Percentiles rank a stretch among this genome's conserved stretches.
Conservation (phyloP, 2,329 filamentous ascomycete species). For the Colletotrichum paranaense region DNA sequence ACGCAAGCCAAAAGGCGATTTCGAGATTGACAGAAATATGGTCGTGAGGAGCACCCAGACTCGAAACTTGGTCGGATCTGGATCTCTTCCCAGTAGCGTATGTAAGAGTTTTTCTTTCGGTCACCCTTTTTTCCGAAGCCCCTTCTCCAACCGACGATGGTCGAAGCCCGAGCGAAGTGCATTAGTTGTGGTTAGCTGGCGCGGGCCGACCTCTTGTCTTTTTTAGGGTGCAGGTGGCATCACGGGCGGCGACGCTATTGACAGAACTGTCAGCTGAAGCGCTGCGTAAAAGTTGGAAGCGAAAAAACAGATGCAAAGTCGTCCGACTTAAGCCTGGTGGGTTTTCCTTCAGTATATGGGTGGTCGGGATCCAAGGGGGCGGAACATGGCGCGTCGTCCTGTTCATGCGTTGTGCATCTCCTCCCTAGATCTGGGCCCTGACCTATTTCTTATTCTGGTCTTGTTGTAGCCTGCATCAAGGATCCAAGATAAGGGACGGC, state of each 20-base stretch:
- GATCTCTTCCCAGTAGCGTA: neutral
- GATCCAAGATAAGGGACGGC: neutral
- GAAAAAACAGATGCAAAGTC: neutral
- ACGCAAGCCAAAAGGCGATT: neutral
- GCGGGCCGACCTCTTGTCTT: neutral
- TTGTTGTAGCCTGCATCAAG: no score
- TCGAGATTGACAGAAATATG: neutral
- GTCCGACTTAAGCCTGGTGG: neutral
- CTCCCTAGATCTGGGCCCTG: neutral
- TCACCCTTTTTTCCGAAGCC: neutral
- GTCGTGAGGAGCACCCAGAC: neutral
- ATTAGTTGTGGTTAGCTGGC: neutral
- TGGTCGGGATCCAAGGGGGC: neutral
- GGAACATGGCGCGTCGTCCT: neutral
- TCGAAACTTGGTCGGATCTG: neutral
- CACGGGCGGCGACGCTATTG: constrained; percentile 28
- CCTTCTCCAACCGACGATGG: neutral
- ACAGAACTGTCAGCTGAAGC: constrained; percentile 3
- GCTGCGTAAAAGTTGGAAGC: neutral
- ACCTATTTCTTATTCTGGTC: neutral
- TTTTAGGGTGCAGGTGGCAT: neutral
- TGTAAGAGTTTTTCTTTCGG: neutral
- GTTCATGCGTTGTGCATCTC: neutral
- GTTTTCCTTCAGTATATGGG: neutral
- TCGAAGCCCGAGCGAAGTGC: constrained; percentile 7